Evolutionary conservation across 371 early-diverging fungal species (phyloP).

Genomic region (Mucor saturninus): DNA sequence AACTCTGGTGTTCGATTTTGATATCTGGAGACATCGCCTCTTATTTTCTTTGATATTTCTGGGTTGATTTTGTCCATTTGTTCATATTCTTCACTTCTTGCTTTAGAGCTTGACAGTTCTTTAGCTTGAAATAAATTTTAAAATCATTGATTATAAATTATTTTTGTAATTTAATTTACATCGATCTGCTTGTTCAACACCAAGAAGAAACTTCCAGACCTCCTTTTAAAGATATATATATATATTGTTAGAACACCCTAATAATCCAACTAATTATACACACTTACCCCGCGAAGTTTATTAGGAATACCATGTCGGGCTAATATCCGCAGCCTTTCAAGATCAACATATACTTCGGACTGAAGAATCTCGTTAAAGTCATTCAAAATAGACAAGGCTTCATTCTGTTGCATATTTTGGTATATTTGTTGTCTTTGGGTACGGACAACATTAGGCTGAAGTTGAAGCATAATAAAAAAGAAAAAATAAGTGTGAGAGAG

Average conservation of each 20-base stretch:
- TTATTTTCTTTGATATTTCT: conserved; percentile 76
- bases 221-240: conserved; percentile 48
- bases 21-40: conserved; percentile 80
- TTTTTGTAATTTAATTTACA: conserved; percentile 53
- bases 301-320: conserved; percentile 83
- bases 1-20: conserved; percentile 43
- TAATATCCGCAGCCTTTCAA: conserved; percentile 73
- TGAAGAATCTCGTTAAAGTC: conserved; percentile 79
- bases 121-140: conserved; percentile 50
- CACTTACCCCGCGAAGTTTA: conserved; percentile 73
- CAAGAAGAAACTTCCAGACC: conserved; percentile 87
- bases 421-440: conserved; percentile 17
- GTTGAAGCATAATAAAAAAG: conserved; percentile 14
- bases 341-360: conserved; percentile 84
- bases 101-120: conserved; percentile 66
- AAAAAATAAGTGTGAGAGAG: conserved; percentile 6
- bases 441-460: conserved; percentile 12
- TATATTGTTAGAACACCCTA: background rate
- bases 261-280: background rate
- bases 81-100: conserved; percentile 68
- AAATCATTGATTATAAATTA: background rate
- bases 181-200: conserved; percentile 79
- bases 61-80: conserved; percentile 70
- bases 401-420: conserved; percentile 31
- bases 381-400: conserved; percentile 54